These are phyloP conservation scores for Pouteria glomerata DNA, from an alignment of 148 eudicot genomes.

Conservation along the genomic window DNA sequence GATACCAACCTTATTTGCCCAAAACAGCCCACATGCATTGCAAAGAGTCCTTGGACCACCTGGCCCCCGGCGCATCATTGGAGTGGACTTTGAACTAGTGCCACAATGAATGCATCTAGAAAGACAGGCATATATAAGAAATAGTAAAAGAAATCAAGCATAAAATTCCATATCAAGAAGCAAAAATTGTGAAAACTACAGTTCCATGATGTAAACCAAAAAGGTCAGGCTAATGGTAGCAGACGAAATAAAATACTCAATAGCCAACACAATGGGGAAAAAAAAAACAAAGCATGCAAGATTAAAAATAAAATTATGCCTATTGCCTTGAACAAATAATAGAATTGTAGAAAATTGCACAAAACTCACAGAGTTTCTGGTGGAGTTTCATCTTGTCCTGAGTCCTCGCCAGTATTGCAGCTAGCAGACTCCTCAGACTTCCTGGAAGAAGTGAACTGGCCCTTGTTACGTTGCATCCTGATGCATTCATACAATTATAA, in stretches of 20 bases:
- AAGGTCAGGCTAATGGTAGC: not conserved
- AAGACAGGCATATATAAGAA: not conserved
- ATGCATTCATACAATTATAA: conserved; percentile 6
- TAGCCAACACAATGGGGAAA: not conserved
- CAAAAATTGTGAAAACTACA: not conserved
- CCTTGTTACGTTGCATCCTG: conserved; percentile 75
- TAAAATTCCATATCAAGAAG: not conserved
- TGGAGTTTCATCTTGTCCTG: conserved; percentile 44
- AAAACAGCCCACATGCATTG: conserved; percentile 83
- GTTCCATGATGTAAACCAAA: not conserved
- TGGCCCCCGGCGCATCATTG: conserved; percentile 93
- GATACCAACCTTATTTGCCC: conserved; percentile 71
- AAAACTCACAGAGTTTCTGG: conserved; percentile 38
- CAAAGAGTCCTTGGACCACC: conserved; percentile 85
- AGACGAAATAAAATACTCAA: not conserved
- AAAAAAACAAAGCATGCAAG: not conserved
- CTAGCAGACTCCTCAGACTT: conserved; percentile 36
- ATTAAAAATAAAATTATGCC: not conserved
- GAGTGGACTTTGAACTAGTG: conserved; percentile 48
- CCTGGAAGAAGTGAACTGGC: conserved; percentile 58
- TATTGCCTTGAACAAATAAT: not conserved
- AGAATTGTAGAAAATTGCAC: not conserved
- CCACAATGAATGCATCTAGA: conserved; percentile 67
- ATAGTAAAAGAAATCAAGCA: conserved; percentile 5
- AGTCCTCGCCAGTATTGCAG: conserved; percentile 44